Evolutionary conservation across 106 monocot species (phyloP), one percentile per base, ranked within the genome.

Genomic region (Dendrobium catenatum): DNA sequence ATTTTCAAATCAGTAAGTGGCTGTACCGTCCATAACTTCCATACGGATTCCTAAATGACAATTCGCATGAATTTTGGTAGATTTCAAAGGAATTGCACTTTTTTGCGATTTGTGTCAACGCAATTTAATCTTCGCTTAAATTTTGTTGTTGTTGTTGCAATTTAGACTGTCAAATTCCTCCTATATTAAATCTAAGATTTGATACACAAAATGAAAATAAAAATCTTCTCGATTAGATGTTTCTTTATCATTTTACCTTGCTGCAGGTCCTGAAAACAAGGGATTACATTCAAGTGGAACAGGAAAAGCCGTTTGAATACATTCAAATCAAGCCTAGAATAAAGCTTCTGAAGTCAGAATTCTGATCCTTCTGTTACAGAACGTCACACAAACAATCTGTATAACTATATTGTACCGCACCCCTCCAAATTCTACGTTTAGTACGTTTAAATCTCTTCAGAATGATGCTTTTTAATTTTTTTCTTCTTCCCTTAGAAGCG

Each of bases 201-300:
- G 51, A 13, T 31, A 31, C 46, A 46, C 46, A 7, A 7, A 46
- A 51, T 5, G 18, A n/a, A 61, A 22, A 22, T n/a, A 61, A 61
- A 56, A 56, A 3, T 56, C 13, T 11, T 29, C 11, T 68, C 6
- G 29, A 29, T 6, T 6, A 9, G 29, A 3, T 7, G 26, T 68
- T 68, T 68, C 29, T 31, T 48, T 51, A 13, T 13, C 13, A 13
- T 51, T 51, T 51, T 13, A 51, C 10, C 37, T 37, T 70, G 37
- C 4, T 70, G 31, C 87, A 99, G 98, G 98, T 99, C 26, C 82
- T 99, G 79, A 91, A 90, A 78, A 91, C 98, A 79, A 95, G 79
- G 83, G 98, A 99, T 81, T 99, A 85, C 78, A 89, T 99, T 46
- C 82, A 90, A 72, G 91, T 91, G 11, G 93, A 95, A 27, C 98